A percentile compares a stretch with the other conserved stretches of the same genome.
phyloP scores from a whole-genome alignment of 2,329 filamentous ascomycete species.

The Trichophyton equinum region DNA sequence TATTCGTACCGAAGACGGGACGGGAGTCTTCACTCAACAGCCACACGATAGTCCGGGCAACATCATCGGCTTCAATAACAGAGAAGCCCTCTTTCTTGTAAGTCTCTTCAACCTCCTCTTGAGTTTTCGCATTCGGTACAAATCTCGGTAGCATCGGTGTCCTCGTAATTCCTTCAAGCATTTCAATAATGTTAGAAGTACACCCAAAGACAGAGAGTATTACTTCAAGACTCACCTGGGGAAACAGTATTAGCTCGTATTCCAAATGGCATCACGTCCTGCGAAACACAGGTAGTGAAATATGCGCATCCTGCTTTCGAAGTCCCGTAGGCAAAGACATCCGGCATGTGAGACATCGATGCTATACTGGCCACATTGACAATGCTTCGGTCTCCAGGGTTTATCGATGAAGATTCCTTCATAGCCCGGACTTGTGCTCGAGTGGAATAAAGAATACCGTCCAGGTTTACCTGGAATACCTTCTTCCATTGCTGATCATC shows the following conservation, averaged over 20 bases:
- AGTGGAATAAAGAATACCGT: background rate
- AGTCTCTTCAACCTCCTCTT: background rate
- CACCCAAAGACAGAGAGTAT: too few relatives aligned
- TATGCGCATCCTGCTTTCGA: background rate
- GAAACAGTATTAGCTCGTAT: background rate
- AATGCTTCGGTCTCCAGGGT: background rate
- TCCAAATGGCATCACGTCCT: background rate
- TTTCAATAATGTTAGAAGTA: background rate
- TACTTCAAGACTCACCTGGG: background rate
- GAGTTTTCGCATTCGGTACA: background rate
- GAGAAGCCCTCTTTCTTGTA: background rate
- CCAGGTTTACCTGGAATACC: background rate
- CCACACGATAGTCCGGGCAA: background rate
- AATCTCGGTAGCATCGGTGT: background rate
- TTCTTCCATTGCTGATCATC: background rate
- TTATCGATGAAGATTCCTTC: background rate
- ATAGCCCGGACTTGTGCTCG: background rate
- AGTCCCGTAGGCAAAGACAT: background rate
- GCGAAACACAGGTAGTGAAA: background rate
- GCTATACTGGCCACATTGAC: constrained; percentile 1
- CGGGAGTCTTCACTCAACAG: background rate
- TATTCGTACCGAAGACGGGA: background rate
- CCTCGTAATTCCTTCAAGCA: background rate
- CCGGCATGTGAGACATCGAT: background rate
- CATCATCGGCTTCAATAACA: background rate